Percentiles rank a stretch among this genome's conserved stretches.
Evolutionary conservation across 202 grass and related monocot genomes (phyloP).

Genomic region (Panicum virgatum): DNA sequence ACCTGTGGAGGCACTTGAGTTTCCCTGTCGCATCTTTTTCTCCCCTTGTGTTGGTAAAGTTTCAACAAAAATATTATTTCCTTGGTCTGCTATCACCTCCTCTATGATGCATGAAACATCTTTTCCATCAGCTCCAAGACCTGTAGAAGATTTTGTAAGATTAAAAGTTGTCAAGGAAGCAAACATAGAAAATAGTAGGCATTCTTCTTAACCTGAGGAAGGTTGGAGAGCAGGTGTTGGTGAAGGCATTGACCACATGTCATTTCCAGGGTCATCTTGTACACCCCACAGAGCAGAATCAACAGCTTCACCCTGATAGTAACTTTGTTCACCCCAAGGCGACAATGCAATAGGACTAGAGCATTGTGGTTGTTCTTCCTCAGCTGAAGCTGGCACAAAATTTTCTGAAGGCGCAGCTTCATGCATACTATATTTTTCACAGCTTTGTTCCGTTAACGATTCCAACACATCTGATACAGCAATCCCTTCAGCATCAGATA

Average conservation of each 20-base stretch:
- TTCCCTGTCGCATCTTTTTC: slow-evolving; percentile 38
- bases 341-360: slow-evolving; percentile 60
- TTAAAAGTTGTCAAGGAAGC: slow-evolving; percentile 16
- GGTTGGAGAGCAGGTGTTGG: slow-evolving; percentile 49
- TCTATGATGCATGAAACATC: slow-evolving; percentile 19
- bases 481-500: slow-evolving; percentile 37
- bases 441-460: slow-evolving; percentile 43
- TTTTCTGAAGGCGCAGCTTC: slow-evolving; percentile 27
- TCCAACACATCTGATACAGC: slow-evolving; percentile 42
- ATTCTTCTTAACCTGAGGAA: slow-evolving; percentile 58
- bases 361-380: slow-evolving; percentile 55
- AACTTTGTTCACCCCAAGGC: slow-evolving; percentile 58
- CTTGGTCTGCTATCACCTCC: slow-evolving; percentile 27
- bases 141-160: slow-evolving; percentile 31
- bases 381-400: slow-evolving; percentile 32
- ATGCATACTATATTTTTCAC: slow-evolving; percentile 34
- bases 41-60: slow-evolving; percentile 20
- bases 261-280: slow-evolving; percentile 51
- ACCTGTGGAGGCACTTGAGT: slow-evolving; percentile 26
- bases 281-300: slow-evolving; percentile 58
- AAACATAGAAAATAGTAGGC: slow-evolving; percentile 3
- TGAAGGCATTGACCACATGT: slow-evolving; percentile 63
- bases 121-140: slow-evolving; percentile 43
- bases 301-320: slow-evolving; percentile 61
- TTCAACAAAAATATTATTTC: slow-evolving; percentile 25